Base-by-base conservation (phyloP, 2,329 filamentous ascomycete genomes). In the Colletotrichum falcatum region DNA sequence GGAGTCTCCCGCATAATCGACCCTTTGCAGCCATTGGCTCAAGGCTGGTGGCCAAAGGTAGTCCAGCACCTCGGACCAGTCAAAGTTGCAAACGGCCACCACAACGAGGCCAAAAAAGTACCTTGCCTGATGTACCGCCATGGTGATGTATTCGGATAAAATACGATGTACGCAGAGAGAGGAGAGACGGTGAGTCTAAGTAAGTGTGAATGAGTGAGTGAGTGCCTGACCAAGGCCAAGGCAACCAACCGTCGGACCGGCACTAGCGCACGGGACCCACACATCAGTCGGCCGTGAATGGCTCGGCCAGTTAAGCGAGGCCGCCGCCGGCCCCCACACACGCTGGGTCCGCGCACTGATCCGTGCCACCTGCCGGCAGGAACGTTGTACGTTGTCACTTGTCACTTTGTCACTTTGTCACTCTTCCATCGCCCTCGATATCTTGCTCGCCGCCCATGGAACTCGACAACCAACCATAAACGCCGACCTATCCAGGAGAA, bases 201-300 rank as follows among this genome's bases (percentile, higher is more conserved):
- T 33, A 9, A 33, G 33, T 33, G 14, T n/a, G 42, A n/a, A 23
- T 1, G 44, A 46, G 42, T n/a, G 39, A 42, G 39, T 12, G 49
- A 33, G 37, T 58, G 61, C 61, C 61, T 64, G 39, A 33, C 20
- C 30, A 39, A 60, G 53, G 53, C n/a, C n/a, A n/a, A n/a, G n/a
- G n/a, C n/a, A n/a, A n/a, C n/a, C 54, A 51, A n/a, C 62, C 44
- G 18, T 37, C 18, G 62, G 54, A 44, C 33, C n/a, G 42, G 20
- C n/a, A 37, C 49, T 46, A 58, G 62, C 16, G 11, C 33, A 33
- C 23, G n/a, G 9, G n/a, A 37, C 37, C 12, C 49, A 6, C 49
- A 33, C 7, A 8, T 11, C 9, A 5, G 23, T 6, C 14, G 1
- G 23, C 33, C 14, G 5, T 62, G 49, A 66, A 33, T 62, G 65